These are phyloP conservation scores for Quaeritorhiza haematococci DNA, from an alignment of 371 early-diverging fungal species.

Conservation along the genomic window DNA sequence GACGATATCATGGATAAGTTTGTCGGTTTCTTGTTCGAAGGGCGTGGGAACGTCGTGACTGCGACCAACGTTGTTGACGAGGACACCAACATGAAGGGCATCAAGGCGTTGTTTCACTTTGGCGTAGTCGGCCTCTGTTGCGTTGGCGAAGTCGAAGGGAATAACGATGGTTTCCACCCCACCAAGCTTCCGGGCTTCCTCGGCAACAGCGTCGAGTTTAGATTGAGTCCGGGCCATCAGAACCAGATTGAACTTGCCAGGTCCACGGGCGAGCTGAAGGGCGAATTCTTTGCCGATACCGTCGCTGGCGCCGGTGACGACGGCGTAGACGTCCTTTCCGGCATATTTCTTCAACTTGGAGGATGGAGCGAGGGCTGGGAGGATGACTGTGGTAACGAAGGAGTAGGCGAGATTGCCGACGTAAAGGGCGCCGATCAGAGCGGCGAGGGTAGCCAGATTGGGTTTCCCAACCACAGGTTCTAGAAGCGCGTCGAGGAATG, in stretches of 20 bases:
- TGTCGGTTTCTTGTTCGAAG: slow-evolving; percentile 70
- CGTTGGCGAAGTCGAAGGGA: slow-evolving; percentile 78
- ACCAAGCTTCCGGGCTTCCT: slow-evolving; percentile 43
- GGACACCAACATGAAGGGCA: slow-evolving; percentile 71
- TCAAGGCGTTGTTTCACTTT: slow-evolving; percentile 49
- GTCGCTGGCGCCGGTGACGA: slow-evolving; percentile 97
- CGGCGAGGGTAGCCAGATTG: slow-evolving; percentile 14
- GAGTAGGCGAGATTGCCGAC: slow-evolving; percentile 3
- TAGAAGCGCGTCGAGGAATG: too few relatives aligned
- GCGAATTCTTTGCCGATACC: slow-evolving; percentile 97
- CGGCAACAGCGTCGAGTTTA: slow-evolving; percentile 77
- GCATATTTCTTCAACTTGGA: slow-evolving; percentile 65
- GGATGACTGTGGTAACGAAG: slow-evolving; percentile 6
- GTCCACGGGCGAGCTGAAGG: slow-evolving; percentile 75
- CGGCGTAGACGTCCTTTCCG: slow-evolving; percentile 72
- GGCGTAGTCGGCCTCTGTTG: slow-evolving; percentile 61
- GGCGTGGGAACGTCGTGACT: slow-evolving; percentile 83
- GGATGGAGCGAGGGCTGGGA: slow-evolving; percentile 11
- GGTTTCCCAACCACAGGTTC: neutral
- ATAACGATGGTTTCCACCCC: slow-evolving; percentile 7
- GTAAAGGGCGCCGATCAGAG: slow-evolving; percentile 14
- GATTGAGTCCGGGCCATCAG: slow-evolving; percentile 81
- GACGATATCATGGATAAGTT: slow-evolving; percentile 67
- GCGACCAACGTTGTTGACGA: slow-evolving; percentile 92
- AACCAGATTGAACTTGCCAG: slow-evolving; percentile 70